Evolutionary conservation across 805 yeast genomes (phyloP), one percentile per base, ranked within the genome.

Genomic region (Candida yuanshanica): DNA sequence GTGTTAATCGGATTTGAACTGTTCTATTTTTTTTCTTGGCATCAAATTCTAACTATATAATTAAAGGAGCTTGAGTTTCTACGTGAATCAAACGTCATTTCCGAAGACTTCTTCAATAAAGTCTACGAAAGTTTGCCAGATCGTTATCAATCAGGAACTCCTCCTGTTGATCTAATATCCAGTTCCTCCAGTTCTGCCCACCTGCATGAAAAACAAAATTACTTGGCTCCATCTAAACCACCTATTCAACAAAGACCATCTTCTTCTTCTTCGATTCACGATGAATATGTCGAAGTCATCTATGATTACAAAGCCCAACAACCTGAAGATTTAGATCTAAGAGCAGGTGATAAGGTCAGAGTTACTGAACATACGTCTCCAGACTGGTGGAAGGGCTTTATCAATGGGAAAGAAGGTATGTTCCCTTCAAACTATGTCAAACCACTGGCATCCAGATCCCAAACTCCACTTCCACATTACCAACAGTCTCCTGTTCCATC

Each of bases 311-410:
- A 64, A 7, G 80, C 95, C 0, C 85, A 80, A 51, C 88, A 86
- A 58, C 67, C 75, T 1, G 91, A 81, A 25, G 99, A 91, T 61
- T 65, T 91, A 52, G 64, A 59, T 8, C 68, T 91, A 16, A 53
- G 51, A 26, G 70, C 65, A 29, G 97, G 95, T 41, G 91, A 83
- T 47, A 78, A 74, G 53, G 60, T 93, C 37, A 73, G 74, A 24
- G 76, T 93, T 5, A 42, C 77, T 6, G 95, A 89, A 57, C 84
- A 78, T 53, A 70, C 83, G 36, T 84, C 91, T 17, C 72, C 75
- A 29, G 91, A 89, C 56, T 91, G 99, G 99, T 89, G 93, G 85
- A 83, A 77, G 57, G 99, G 99, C 36, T 65, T 67, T 14, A 59
- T 70, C 34, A 72, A 75, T 44, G 75, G 77, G 5, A 60, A 62